Percentiles rank a stretch among this genome's conserved stretches.
These are phyloP conservation scores for Neolentinus lepideus DNA, from an alignment of 1,284 basidiomycete species.

Conservation along the genomic window DNA sequence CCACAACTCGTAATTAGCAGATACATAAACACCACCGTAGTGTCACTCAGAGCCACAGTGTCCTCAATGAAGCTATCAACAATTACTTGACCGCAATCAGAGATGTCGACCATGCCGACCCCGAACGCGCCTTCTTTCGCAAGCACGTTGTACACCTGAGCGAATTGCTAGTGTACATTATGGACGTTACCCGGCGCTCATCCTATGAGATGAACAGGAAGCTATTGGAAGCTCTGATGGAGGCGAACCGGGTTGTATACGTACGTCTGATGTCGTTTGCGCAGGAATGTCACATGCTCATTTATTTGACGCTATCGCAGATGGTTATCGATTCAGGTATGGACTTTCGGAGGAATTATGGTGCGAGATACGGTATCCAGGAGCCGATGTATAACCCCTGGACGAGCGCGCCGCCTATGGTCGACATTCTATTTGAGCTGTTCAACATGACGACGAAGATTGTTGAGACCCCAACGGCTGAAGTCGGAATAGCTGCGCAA, in stretches of 20 bases:
- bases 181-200: slow-evolving; percentile 35
- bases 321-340: slow-evolving; percentile 67
- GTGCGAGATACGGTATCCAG: slow-evolving; percentile 71
- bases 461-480: slow-evolving; percentile 30
- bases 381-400: slow-evolving; percentile 74
- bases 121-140: slow-evolving; percentile 83
- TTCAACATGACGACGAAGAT: slow-evolving; percentile 63
- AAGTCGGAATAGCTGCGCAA: slow-evolving; percentile 11
- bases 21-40: background rate
- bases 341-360: slow-evolving; percentile 67
- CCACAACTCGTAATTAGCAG: background rate
- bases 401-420: slow-evolving; percentile 66
- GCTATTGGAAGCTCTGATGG: slow-evolving; percentile 43
- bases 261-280: slow-evolving; percentile 31
- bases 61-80: slow-evolving; percentile 61
- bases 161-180: slow-evolving; percentile 45
- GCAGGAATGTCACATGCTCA: background rate
- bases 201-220: slow-evolving; percentile 32
- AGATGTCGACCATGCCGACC: slow-evolving; percentile 64
- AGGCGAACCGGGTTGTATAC: slow-evolving; percentile 69
- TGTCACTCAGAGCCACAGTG: slow-evolving; percentile 38
- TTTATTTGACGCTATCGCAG: slow-evolving; percentile 29
- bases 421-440: slow-evolving; percentile 67
- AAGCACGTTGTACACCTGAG: slow-evolving; percentile 57
- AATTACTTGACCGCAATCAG: slow-evolving; percentile 52